Conservation (phyloP, 2,329 filamentous ascomycete genomes). For the Byssoonygena ceratinophila region DNA sequence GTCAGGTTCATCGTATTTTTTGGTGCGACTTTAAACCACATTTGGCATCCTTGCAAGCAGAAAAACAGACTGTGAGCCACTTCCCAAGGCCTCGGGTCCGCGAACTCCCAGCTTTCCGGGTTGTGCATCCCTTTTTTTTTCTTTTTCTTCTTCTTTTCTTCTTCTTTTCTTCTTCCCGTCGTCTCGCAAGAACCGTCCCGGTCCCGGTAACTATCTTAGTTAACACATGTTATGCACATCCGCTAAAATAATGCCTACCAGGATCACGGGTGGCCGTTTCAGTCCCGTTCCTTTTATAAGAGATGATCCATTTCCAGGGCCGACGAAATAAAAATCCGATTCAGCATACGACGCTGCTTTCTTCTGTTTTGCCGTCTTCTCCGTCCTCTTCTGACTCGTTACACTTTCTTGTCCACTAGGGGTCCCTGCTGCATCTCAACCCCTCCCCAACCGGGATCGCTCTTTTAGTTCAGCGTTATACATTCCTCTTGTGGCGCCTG, state of each 20-base stretch:
- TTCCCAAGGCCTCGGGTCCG: constrained; percentile 4
- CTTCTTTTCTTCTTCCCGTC: not conserved
- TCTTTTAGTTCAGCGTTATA: not conserved
- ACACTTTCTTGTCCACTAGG: not conserved
- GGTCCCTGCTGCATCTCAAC: not conserved
- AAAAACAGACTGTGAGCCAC: not conserved
- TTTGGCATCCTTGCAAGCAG: not conserved
- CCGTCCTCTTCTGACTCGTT: not conserved
- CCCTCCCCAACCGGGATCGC: not conserved
- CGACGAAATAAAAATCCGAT: not conserved
- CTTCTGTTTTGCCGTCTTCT: not conserved
- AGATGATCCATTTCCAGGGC: not conserved
- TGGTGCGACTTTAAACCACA: not conserved
- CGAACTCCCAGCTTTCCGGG: not conserved
- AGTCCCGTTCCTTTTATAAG: not conserved
- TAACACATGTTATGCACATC: too few species aligned
- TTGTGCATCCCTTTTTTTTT: not conserved
- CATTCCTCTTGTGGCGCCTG: constrained; percentile 3
- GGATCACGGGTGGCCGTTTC: not conserved
- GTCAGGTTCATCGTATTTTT: not conserved
- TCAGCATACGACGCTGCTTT: not conserved
- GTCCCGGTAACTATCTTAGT: too few species aligned
- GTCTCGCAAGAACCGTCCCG: too few species aligned
- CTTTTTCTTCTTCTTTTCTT: not conserved
- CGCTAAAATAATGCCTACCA: not conserved